A percentile compares a stretch with the other conserved stretches of the same genome.
Conservation (phyloP, 1,284 basidiomycete species). For the Cystobasidium sp. region DNA sequence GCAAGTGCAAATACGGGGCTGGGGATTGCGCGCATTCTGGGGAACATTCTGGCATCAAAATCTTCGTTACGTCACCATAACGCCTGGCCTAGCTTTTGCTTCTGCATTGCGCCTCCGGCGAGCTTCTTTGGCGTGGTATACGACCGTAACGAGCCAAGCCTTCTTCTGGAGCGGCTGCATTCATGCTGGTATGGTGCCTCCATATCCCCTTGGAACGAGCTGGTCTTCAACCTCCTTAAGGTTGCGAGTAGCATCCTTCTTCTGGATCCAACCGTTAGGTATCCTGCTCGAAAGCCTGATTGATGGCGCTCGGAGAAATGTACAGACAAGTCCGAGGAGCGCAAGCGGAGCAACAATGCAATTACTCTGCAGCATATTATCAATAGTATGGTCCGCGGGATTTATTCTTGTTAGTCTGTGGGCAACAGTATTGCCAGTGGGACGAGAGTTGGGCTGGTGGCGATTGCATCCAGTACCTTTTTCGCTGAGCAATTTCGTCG, state of each 20-base stretch:
- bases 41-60: conserved; percentile 43
- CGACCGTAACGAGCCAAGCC: conserved; percentile 6
- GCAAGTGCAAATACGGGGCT: background rate
- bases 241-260: conserved; percentile 26
- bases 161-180: conserved; percentile 42
- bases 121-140: conserved; percentile 12
- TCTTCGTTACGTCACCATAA: conserved; percentile 34
- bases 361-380: background rate
- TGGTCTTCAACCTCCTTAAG: background rate
- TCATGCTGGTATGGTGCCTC: conserved; percentile 43
- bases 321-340: background rate
- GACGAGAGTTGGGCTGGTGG: conserved; percentile 39
- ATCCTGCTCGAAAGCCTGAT: conserved; percentile 6
- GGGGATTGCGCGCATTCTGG: conserved; percentile 41
- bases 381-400: conserved; percentile 2
- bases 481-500: background rate
- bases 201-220: conserved; percentile 9
- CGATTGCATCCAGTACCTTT: conserved; percentile 22
- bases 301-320: conserved; percentile 1
- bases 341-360: background rate
- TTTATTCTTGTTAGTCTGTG: conserved; percentile 25
- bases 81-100: conserved; percentile 27
- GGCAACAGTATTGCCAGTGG: conserved; percentile 23
- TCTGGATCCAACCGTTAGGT: conserved; percentile 36
- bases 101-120: background rate